A percentile compares a stretch with the other conserved stretches of the same genome.
Conservation (phyloP, 768 basidiomycete species). For the Clitopilus hobsonii region DNA sequence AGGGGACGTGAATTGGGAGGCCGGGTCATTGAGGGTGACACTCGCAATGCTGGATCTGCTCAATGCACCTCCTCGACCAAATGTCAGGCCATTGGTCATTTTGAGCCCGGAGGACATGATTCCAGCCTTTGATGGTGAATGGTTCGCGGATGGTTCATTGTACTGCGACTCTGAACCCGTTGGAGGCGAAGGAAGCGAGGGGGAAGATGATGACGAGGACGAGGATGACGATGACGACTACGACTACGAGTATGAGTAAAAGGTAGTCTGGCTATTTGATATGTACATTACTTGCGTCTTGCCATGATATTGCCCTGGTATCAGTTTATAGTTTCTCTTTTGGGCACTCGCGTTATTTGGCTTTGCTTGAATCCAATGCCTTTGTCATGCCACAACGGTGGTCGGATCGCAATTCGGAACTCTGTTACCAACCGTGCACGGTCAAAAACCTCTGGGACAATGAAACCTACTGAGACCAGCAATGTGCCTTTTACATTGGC, state of each 20-base stretch:
- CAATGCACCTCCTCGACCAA: neutral
- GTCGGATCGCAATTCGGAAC: no score
- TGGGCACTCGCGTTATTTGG: no score
- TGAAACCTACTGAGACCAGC: no score
- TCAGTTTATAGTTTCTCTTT: no score
- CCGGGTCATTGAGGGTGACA: constrained; percentile 19
- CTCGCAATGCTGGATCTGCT: constrained; percentile 29
- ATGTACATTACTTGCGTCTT: no score
- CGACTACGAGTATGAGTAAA: neutral
- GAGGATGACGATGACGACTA: neutral
- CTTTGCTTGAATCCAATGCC: neutral
- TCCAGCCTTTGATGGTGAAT: neutral
- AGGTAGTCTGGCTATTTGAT: no score
- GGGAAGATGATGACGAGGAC: neutral
- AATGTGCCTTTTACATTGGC: no score
- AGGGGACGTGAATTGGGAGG: constrained; percentile 28
- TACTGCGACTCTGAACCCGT: neutral
- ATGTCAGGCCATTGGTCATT: neutral
- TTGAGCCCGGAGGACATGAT: neutral
- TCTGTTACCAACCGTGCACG: no score
- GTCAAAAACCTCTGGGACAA: no score
- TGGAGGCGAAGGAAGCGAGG: neutral
- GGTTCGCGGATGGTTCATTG: neutral
- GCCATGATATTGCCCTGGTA: no score
- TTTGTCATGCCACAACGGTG: neutral